Evolutionary conservation across 2,329 filamentous ascomycete species (phyloP), one percentile per base, ranked within the genome.

Genomic region (Trichoderma sp.): DNA sequence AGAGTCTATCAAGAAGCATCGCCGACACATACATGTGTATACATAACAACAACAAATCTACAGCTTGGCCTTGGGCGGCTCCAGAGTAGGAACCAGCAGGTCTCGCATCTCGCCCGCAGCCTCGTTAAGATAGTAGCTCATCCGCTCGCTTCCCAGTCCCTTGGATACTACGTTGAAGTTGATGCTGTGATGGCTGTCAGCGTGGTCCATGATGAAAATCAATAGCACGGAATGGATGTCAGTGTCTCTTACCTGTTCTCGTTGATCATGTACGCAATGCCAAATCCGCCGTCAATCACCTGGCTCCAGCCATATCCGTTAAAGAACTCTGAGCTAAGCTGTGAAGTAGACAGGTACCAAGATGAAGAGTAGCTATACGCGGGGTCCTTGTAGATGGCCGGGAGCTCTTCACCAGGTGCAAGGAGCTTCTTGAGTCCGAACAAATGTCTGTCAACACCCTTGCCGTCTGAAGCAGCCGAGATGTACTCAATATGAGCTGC

Each of bases 221-320:
- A 26, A 18, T 5, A 8, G 34, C 16, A 59, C 5, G 7, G 21
- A 51, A 56, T 51, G 32, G 49, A 56, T 51, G 32, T 30, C 5
- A 43, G 34, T 54, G 18, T 13, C 21, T 49, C 67, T 80, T 78
- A 93, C 91, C 89, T 94, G 81, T 97, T 97, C 86, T 98, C 95
- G 79, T 99, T 99, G 80, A 99, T 98, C 96, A 99, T 99, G 80
- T 99, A 99, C 49, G 96, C 96, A 77, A 99, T 97, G 73, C 96
- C 96, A 82, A 96, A 99, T 34, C 96, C 96, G 70, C 91, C 92
- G 77, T 98, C 94, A 67, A 98, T 91, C 64, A 99, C 96, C 84
- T 99, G 95, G 78, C 92, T 96, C 96, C 96, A 99, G 56, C 96
- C 96, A 81, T 99, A 99, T 28, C 96, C 96, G 79, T 99, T 99